Base-by-base conservation (phyloP, 2,329 filamentous ascomycete species). In the Xylariales sp. region DNA sequence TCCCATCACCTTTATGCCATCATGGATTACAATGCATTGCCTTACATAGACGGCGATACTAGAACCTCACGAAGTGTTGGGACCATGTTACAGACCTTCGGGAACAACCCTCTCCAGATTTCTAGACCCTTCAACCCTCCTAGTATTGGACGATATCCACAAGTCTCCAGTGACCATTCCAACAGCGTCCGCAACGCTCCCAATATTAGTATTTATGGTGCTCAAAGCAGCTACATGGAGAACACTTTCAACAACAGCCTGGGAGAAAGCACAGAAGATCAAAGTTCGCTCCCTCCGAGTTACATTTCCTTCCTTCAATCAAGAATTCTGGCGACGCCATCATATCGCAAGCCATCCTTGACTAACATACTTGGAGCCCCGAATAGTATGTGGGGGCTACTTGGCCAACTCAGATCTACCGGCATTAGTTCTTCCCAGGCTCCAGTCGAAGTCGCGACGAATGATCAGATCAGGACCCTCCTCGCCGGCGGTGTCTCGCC, bases 401-500 rank as follows among this genome's bases (percentile, higher is more conserved):
- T 14, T 14, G 5, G 18, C 8, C 30, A 16, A 16, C 9, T 10
- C 18, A n/a, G 57, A 10, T 34, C 12, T n/a, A 1, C 3, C 1
- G 6, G 6, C 39, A 23, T 23, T 23, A 23, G 23, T 23, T 3
- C 41, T 9, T 4, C 12, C 48, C 34, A 5, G 18, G 8, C 9
- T 28, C 54, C 57, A 23, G 18, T 53, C 30, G 18, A 60, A 30
- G 8, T 10, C 16, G 53, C 23, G 5, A 9, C n/a, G 32, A 9
- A 3, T 23, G 28, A 3, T 8, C 60, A 48, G 28, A 30, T 39
- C 16, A 7, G 2, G 5, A 34, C 28, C 23, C 46, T 43, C 10
- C 7, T 45, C 14, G 36, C 45, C 12, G 32, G 65, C 12, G 32
- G 65, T 28, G 52, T 69, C 12, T 76, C 75, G 1, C 6, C 16